Evolutionary conservation across 768 basidiomycete species (phyloP).

Genomic region (Phylloporus sp.): DNA sequence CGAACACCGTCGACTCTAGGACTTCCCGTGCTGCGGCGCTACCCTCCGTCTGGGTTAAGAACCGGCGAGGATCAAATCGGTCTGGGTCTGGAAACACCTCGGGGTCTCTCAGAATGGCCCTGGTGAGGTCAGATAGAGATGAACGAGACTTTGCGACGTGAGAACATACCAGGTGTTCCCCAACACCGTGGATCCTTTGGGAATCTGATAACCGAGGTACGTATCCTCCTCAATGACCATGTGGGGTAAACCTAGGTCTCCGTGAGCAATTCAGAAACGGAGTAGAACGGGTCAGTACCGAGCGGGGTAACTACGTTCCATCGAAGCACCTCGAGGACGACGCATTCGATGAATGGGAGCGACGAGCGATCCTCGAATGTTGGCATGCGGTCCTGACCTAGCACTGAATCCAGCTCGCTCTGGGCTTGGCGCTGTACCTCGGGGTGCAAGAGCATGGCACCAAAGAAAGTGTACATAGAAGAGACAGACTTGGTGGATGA

Average conservation of each 20-base stretch:
- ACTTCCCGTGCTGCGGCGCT: too few species aligned
- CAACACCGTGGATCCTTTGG: background rate
- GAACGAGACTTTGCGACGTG: background rate
- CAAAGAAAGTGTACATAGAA: constrained; percentile 6
- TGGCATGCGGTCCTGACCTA: constrained; percentile 9
- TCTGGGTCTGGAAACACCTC: constrained; percentile 16
- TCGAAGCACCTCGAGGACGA: constrained; percentile 11
- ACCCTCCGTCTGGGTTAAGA: background rate
- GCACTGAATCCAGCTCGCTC: constrained; percentile 9
- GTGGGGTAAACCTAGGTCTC: constrained; percentile 26
- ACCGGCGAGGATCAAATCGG: constrained; percentile 15
- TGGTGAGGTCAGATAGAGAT: background rate
- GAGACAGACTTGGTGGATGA: constrained; percentile 3
- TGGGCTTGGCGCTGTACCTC: constrained; percentile 12
- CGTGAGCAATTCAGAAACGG: background rate
- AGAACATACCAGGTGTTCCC: constrained; percentile 6
- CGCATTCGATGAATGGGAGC: constrained; percentile 12
- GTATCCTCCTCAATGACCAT: constrained; percentile 32
- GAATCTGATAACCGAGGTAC: constrained; percentile 23
- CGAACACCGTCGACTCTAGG: too few species aligned
- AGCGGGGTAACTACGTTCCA: constrained; percentile 13
- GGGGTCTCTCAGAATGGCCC: constrained; percentile 17
- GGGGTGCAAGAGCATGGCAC: constrained; percentile 11
- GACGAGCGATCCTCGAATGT: constrained; percentile 11
- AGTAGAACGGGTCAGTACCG: background rate